Percentiles rank a stretch among this genome's conserved stretches.
phyloP scores from a whole-genome alignment of 352 stramenopile species.

The Peronospora belbahrii region DNA sequence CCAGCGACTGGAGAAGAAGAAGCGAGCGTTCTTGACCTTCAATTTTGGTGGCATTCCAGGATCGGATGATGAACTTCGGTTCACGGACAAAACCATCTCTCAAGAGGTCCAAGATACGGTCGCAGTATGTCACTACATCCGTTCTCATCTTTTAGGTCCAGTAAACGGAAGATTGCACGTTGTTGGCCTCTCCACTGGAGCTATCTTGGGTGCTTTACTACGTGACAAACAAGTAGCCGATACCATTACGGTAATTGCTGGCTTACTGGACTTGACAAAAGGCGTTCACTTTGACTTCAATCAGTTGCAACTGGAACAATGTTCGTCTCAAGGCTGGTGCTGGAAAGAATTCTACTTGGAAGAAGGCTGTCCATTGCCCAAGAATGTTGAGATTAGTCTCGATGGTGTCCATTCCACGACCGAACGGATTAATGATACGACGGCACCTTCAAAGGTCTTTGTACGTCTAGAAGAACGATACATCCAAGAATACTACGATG shows the following conservation, averaged over 20 bases:
- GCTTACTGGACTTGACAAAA: constrained; percentile 39
- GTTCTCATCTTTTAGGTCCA: constrained; percentile 21
- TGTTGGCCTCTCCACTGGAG: constrained; percentile 63
- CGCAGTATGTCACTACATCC: constrained; percentile 39
- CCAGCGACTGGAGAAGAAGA: constrained; percentile 10
- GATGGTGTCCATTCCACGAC: constrained; percentile 25
- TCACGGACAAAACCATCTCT: constrained; percentile 44
- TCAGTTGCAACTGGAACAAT: constrained; percentile 36
- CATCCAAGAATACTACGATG: constrained; percentile 43
- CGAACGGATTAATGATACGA: constrained; percentile 9
- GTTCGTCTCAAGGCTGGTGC: constrained; percentile 32
- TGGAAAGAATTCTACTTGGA: constrained; percentile 72
- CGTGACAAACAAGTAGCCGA: constrained; percentile 34
- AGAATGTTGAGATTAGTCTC: constrained; percentile 32
- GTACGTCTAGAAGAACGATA: constrained; percentile 43
- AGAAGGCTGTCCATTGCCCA: constrained; percentile 29
- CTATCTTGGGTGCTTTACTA: constrained; percentile 56
- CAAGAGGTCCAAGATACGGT: constrained; percentile 52
- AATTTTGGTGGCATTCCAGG: constrained; percentile 63
- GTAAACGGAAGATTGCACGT: constrained; percentile 38
- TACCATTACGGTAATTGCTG: constrained; percentile 52
- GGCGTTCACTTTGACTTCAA: constrained; percentile 59
- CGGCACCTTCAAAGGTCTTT: constrained; percentile 39
- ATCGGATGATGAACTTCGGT: constrained; percentile 42
- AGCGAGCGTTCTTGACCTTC: constrained; percentile 39